These are phyloP conservation scores for Basipetospora chlamydospora DNA, from an alignment of 2,329 filamentous ascomycete genomes.

Conservation along the genomic window DNA sequence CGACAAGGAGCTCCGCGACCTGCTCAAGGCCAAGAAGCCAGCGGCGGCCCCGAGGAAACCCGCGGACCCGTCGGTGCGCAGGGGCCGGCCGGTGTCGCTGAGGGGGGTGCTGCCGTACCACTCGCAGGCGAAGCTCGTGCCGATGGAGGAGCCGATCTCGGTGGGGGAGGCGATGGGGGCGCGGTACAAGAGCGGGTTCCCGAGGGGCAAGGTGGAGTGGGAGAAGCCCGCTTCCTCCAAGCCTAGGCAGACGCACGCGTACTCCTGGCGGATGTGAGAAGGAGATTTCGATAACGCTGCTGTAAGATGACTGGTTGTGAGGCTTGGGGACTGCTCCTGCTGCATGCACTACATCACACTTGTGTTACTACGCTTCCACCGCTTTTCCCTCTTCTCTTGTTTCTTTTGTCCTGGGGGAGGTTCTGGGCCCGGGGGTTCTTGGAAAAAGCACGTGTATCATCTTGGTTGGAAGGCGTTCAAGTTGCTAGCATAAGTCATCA, in stretches of 20 bases:
- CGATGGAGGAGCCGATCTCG: constrained; percentile 20
- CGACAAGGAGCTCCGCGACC: constrained; percentile 58
- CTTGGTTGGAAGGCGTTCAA: too few relatives aligned
- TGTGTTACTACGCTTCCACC: neutral
- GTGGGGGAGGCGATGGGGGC: constrained; percentile 19
- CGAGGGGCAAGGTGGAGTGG: constrained; percentile 3
- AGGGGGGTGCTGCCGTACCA: constrained; percentile 22
- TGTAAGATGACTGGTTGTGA: neutral
- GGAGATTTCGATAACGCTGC: neutral
- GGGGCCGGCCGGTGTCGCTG: constrained; percentile 10
- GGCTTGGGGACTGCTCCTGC: too few relatives aligned
- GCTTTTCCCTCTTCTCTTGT: neutral
- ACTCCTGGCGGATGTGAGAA: constrained; percentile 3
- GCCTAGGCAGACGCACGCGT: constrained; percentile 1
- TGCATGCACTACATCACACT: neutral
- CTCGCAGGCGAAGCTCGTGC: constrained; percentile 17
- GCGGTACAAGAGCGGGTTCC: constrained; percentile 1
- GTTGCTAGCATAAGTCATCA: too few relatives aligned
- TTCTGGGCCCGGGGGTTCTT: neutral
- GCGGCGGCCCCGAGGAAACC: too few relatives aligned
- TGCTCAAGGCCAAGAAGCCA: constrained; percentile 49
- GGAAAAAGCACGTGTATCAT: too few relatives aligned
- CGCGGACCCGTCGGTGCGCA: neutral
- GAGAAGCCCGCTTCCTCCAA: neutral
- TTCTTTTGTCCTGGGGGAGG: neutral